Evolutionary conservation across 805 yeast species (phyloP).

Genomic region (Candida patagonica): DNA sequence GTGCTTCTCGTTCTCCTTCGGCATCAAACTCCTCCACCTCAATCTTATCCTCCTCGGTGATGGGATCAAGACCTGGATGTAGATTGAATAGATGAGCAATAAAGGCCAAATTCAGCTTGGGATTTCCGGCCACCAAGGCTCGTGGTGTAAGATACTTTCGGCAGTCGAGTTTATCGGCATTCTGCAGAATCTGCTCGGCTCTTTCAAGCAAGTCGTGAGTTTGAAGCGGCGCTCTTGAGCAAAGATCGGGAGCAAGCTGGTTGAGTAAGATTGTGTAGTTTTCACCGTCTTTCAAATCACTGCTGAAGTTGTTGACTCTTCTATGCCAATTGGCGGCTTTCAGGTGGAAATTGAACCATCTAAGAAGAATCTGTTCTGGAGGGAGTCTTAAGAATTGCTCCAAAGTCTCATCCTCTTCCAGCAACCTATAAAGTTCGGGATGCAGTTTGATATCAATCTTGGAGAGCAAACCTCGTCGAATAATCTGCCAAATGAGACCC

Average conservation of each 20-base stretch:
- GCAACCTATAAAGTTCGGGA: constrained; percentile 88
- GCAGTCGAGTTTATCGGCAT: constrained; percentile 86
- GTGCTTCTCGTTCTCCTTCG: constrained; percentile 98
- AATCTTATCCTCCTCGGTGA: constrained; percentile 80
- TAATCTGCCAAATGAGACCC: constrained; percentile 97
- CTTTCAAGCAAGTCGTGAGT: constrained; percentile 64
- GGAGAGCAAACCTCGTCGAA: constrained; percentile 87
- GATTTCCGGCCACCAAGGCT: constrained; percentile 90
- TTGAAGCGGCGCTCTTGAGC: constrained; percentile 77
- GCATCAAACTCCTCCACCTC: constrained; percentile 98
- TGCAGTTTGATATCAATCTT: constrained; percentile 94
- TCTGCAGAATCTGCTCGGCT: constrained; percentile 76
- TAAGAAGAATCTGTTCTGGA: constrained; percentile 90
- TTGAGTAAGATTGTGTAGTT: constrained; percentile 82
- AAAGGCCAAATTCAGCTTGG: constrained; percentile 91
- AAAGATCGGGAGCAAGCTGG: constrained; percentile 75
- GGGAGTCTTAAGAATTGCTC: constrained; percentile 95
- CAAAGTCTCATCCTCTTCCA: constrained; percentile 93
- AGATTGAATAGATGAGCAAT: constrained; percentile 97
- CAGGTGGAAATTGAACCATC: constrained; percentile 97
- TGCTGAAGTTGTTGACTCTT: constrained; percentile 75
- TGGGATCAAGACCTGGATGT: constrained; percentile 92
- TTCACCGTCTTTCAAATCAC: constrained; percentile 91
- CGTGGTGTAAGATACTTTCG: constrained; percentile 93
- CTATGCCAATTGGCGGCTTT: constrained; percentile 86